phyloP scores from a whole-genome alignment of 768 basidiomycete genomes.

The Dacryopinax spathularia region DNA sequence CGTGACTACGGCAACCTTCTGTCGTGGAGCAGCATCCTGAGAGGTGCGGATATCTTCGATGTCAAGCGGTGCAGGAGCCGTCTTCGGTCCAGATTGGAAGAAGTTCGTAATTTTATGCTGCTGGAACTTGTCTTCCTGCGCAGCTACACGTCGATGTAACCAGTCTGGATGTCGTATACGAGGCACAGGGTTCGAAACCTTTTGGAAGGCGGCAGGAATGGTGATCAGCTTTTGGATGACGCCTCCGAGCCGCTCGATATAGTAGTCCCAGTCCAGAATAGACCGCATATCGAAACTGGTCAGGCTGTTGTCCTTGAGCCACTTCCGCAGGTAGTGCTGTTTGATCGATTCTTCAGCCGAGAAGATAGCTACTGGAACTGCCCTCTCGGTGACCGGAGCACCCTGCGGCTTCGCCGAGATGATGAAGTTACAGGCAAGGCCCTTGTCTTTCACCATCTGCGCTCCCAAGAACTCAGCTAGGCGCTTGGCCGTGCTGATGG shows the following conservation, averaged over 20 bases:
- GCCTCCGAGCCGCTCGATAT: slow-evolving; percentile 91
- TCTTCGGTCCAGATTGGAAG: slow-evolving; percentile 36
- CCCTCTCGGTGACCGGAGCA: slow-evolving; percentile 91
- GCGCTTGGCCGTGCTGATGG: slow-evolving; percentile 88
- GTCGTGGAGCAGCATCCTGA: slow-evolving; percentile 7
- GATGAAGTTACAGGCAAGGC: slow-evolving; percentile 96
- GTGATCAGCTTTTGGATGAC: slow-evolving; percentile 99
- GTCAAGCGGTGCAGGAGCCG: slow-evolving; percentile 29
- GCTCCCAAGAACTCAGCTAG: slow-evolving; percentile 94
- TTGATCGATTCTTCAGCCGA: slow-evolving; percentile 88
- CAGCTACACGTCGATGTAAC: slow-evolving; percentile 81
- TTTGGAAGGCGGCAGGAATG: slow-evolving; percentile 97
- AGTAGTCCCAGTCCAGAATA: slow-evolving; percentile 96
- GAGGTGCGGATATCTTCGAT: slow-evolving; percentile 44
- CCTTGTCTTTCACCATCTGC: slow-evolving; percentile 99
- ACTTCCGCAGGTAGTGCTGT: slow-evolving; percentile 78
- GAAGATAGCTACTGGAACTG: slow-evolving; percentile 94
- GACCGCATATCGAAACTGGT: slow-evolving; percentile 79
- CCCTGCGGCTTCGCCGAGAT: slow-evolving; percentile 88
- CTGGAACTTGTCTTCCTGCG: slow-evolving; percentile 87
- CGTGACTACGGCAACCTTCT: slow-evolving; percentile 40
- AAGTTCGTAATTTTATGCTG: slow-evolving; percentile 97
- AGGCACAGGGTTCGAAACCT: slow-evolving; percentile 89
- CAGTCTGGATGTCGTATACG: slow-evolving; percentile 95
- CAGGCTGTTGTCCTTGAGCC: slow-evolving; percentile 88